A percentile compares a stretch with the other conserved stretches of the same genome.
These are phyloP conservation scores for Lichtheimia ramosa DNA, from an alignment of 371 early-diverging fungal species.

Conservation along the genomic window DNA sequence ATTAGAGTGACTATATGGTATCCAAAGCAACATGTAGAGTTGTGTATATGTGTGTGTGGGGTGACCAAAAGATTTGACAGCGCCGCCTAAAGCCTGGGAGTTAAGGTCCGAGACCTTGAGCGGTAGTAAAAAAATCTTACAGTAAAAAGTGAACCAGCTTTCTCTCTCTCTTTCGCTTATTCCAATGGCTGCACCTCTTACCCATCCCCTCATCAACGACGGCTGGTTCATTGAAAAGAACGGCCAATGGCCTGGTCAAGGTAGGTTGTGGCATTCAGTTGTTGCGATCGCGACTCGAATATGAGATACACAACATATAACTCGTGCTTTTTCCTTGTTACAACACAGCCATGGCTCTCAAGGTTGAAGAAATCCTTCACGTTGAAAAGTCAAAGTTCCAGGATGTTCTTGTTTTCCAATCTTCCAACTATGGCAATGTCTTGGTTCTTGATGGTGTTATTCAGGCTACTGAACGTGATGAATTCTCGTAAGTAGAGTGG, in stretches of 20 bases:
- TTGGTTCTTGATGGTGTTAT: constrained; percentile 96
- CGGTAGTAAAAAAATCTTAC: not conserved
- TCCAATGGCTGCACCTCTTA: constrained; percentile 52
- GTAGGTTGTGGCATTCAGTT: constrained; percentile 33
- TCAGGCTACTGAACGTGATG: constrained; percentile 97
- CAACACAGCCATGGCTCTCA: constrained; percentile 83
- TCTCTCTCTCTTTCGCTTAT: constrained; percentile 7
- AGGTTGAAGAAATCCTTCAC: constrained; percentile 93
- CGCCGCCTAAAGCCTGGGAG: not conserved
- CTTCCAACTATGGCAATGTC: constrained; percentile 92
- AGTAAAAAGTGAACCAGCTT: not conserved
- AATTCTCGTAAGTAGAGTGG: constrained; percentile 79
- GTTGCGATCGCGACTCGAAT: not conserved
- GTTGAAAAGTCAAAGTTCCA: constrained; percentile 91
- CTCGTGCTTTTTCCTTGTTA: not conserved
- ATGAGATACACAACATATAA: not conserved
- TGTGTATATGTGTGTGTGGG: not conserved
- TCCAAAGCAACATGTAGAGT: not conserved
- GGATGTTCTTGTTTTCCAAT: constrained; percentile 96
- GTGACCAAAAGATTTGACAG: not conserved
- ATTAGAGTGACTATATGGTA: not conserved
- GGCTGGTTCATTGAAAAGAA: constrained; percentile 96
- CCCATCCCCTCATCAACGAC: constrained; percentile 89
- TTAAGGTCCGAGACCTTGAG: not conserved
- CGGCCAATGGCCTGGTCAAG: constrained; percentile 97